These are phyloP conservation scores for Euphorbia tirucalli DNA, from an alignment of 345 rosid species.

Conservation along the genomic window DNA sequence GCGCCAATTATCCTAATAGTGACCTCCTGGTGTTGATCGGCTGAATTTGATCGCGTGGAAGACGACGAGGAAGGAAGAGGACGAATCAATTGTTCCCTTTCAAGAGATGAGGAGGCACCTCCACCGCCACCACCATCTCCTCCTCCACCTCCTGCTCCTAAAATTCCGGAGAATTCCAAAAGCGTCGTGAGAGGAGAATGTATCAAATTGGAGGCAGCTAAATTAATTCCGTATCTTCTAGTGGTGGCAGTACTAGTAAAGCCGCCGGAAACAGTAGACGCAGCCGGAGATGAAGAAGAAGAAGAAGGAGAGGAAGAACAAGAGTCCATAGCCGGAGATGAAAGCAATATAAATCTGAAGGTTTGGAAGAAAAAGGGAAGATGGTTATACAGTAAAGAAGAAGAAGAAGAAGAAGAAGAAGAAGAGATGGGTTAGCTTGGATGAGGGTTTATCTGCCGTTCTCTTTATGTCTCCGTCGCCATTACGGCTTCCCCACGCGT, in stretches of 20 bases:
- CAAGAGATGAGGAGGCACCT: slow-evolving; percentile 14
- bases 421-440: neutral
- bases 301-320: slow-evolving; percentile 9
- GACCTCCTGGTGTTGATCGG: slow-evolving; percentile 25
- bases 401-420: no score
- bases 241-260: neutral
- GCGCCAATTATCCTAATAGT: slow-evolving; percentile 46
- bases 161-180: slow-evolving; percentile 36
- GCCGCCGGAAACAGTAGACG: neutral
- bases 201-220: slow-evolving; percentile 30
- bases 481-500: neutral
- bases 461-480: neutral
- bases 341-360: neutral
- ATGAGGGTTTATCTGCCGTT: neutral
- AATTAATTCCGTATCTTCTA: slow-evolving; percentile 26
- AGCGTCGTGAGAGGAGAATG: slow-evolving; percentile 32
- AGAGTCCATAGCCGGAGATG: neutral
- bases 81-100: slow-evolving; percentile 9
- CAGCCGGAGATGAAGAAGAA: neutral
- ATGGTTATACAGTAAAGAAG: neutral
- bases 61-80: slow-evolving; percentile 7
- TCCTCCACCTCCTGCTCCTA: slow-evolving; percentile 7
- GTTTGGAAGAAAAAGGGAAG: no score
- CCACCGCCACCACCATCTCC: neutral
- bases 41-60: neutral